Evolutionary conservation across 1,284 basidiomycete species (phyloP).

Genomic region (Violaceomyces palustris): DNA sequence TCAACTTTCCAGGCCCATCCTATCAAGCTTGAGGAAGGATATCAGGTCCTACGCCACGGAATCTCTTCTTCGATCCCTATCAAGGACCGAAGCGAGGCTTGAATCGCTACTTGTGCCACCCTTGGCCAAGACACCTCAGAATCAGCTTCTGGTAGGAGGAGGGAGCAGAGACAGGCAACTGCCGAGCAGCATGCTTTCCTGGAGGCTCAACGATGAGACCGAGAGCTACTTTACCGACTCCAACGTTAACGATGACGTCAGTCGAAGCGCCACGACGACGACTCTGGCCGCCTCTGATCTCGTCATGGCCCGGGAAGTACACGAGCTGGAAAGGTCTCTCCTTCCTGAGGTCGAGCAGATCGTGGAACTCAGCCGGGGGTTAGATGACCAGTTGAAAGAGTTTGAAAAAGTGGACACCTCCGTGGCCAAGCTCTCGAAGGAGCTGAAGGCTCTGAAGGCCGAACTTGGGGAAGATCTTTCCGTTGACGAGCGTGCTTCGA

Average conservation of each 20-base stretch:
- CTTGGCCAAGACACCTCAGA: slow-evolving; percentile 3
- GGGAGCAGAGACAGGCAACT: too few species aligned
- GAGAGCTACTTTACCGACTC: slow-evolving; percentile 2
- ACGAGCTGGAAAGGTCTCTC: slow-evolving; percentile 17
- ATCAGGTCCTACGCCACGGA: slow-evolving; percentile 20
- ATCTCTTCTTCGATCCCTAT: slow-evolving; percentile 9
- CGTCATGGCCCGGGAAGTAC: not conserved
- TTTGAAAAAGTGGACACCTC: slow-evolving; percentile 3
- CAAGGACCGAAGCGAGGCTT: slow-evolving; percentile 18
- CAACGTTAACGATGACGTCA: slow-evolving; percentile 3
- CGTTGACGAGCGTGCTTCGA: too few species aligned
- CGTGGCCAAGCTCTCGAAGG: slow-evolving; percentile 10
- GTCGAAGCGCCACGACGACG: slow-evolving; percentile 7
- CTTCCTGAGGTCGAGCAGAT: slow-evolving; percentile 32
- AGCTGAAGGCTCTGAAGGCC: slow-evolving; percentile 10
- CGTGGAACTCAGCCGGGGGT: slow-evolving; percentile 15
- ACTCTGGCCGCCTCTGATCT: not conserved
- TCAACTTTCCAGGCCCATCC: too few species aligned
- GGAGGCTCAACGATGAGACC: slow-evolving; percentile 22
- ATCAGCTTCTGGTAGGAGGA: slow-evolving; percentile 3
- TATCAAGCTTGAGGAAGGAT: slow-evolving; percentile 26
- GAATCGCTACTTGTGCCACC: slow-evolving; percentile 21
- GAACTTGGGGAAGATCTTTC: too few species aligned
- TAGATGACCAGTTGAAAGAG: slow-evolving; percentile 8
- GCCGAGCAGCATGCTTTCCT: slow-evolving; percentile 18